These are phyloP conservation scores for Mrakia frigida DNA, from an alignment of 768 basidiomycete genomes.

Conservation along the genomic window DNA sequence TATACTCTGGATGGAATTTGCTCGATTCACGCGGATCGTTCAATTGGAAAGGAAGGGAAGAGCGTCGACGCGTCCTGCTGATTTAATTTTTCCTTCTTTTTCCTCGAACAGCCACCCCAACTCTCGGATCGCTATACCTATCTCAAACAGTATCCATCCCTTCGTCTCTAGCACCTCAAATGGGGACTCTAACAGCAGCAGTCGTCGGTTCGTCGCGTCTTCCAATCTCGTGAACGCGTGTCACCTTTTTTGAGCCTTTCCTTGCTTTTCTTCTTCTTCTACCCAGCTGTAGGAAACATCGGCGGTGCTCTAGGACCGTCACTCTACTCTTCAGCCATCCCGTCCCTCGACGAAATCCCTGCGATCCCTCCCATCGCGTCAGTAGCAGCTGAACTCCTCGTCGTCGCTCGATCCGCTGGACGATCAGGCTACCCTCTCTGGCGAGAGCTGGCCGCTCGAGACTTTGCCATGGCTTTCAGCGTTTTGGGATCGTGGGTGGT, in stretches of 20 bases:
- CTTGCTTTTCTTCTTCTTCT: background rate
- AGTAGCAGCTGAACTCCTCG: background rate
- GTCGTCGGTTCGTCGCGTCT: constrained; percentile 15
- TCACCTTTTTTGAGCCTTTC: background rate
- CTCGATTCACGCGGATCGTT: background rate
- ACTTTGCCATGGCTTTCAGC: constrained; percentile 18
- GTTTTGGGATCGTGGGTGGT: constrained; percentile 8
- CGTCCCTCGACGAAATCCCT: background rate
- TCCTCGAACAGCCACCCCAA: constrained; percentile 21
- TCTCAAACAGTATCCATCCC: constrained; percentile 21
- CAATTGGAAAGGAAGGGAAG: background rate
- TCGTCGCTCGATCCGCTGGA: background rate
- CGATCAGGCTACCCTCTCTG: constrained; percentile 11
- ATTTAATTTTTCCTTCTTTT: background rate
- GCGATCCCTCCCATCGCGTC: background rate
- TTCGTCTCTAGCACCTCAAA: background rate
- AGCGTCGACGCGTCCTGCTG: background rate
- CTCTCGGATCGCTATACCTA: constrained; percentile 29
- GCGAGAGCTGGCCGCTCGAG: constrained; percentile 3
- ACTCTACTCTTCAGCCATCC: constrained; percentile 19
- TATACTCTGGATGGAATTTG: too few species aligned
- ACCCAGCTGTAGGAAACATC: constrained; percentile 26
- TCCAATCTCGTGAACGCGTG: background rate
- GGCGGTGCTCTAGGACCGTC: constrained; percentile 22
- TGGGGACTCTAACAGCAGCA: constrained; percentile 18